Conservation (phyloP, 108 stramenopile genomes). For the Nitzschia sp. region DNA sequence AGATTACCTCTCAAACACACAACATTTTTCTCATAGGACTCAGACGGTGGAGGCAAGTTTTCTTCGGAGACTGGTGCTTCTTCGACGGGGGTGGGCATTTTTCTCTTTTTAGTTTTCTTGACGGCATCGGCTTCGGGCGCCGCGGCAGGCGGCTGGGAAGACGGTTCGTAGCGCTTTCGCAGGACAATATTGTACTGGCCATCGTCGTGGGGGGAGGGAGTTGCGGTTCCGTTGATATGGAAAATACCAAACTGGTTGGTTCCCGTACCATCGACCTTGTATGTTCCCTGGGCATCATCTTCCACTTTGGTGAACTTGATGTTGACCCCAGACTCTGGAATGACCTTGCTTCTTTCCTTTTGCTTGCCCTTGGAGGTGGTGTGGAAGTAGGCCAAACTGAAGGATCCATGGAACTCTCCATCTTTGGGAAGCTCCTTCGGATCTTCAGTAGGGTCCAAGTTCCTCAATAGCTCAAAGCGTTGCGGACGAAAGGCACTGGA, state of each 20-base stretch:
- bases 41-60: slow-evolving; percentile 55
- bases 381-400: slow-evolving; percentile 61
- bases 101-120: slow-evolving; percentile 27
- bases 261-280: slow-evolving; percentile 66
- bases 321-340: slow-evolving; percentile 73
- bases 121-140: not conserved
- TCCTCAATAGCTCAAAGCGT: slow-evolving; percentile 78
- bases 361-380: slow-evolving; percentile 73
- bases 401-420: slow-evolving; percentile 84
- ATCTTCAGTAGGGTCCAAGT: slow-evolving; percentile 62
- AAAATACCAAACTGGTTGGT: slow-evolving; percentile 80
- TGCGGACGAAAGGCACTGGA: slow-evolving; percentile 60
- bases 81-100: not conserved
- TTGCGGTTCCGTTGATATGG: slow-evolving; percentile 69
- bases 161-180: slow-evolving; percentile 63
- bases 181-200: slow-evolving; percentile 55
- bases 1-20: slow-evolving; percentile 76
- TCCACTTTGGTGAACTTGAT: slow-evolving; percentile 63
- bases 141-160: slow-evolving; percentile 18
- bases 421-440: slow-evolving; percentile 59
- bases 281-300: slow-evolving; percentile 27
- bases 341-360: slow-evolving; percentile 66
- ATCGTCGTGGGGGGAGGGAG: slow-evolving; percentile 52
- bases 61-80: slow-evolving; percentile 5
- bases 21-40: slow-evolving; percentile 51